These are phyloP conservation scores for Colletotrichum endophyticum DNA, from an alignment of 2,329 filamentous ascomycete species.

Conservation along the genomic window DNA sequence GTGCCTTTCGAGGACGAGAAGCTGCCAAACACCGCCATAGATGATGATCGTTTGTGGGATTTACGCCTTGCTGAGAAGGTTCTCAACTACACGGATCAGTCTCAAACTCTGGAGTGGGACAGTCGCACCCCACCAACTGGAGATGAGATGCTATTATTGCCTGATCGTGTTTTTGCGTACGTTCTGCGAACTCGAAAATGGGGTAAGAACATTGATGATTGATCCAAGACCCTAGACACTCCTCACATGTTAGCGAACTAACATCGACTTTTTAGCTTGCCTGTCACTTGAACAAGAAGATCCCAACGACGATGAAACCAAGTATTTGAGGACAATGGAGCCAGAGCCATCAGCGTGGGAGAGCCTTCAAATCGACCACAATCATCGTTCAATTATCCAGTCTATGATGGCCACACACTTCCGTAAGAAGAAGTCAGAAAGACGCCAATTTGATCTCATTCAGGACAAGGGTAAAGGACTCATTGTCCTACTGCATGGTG, in stretches of 20 bases:
- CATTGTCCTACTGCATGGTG: conserved; percentile 49
- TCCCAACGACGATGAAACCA: no score
- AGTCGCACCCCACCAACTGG: not conserved
- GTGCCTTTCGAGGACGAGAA: not conserved
- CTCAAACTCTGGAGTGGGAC: not conserved
- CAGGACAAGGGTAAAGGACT: conserved; percentile 48
- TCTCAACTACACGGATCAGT: not conserved
- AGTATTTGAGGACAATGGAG: no score
- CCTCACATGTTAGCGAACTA: no score
- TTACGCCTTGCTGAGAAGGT: not conserved
- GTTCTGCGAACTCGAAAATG: not conserved
- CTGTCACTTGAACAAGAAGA: no score
- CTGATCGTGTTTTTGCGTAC: not conserved
- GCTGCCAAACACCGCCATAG: no score
- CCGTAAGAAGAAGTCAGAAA: conserved; percentile 41
- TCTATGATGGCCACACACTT: conserved; percentile 34
- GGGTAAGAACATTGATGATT: no score
- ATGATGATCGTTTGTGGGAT: not conserved
- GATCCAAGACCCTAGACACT: no score
- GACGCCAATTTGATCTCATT: conserved; percentile 42
- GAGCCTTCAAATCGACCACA: not conserved
- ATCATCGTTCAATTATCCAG: not conserved
- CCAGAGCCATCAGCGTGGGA: not conserved
- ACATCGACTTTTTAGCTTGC: no score
- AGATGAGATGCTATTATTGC: not conserved